Conservation (phyloP, 345 rosid species). For the Laguncularia racemosa region DNA sequence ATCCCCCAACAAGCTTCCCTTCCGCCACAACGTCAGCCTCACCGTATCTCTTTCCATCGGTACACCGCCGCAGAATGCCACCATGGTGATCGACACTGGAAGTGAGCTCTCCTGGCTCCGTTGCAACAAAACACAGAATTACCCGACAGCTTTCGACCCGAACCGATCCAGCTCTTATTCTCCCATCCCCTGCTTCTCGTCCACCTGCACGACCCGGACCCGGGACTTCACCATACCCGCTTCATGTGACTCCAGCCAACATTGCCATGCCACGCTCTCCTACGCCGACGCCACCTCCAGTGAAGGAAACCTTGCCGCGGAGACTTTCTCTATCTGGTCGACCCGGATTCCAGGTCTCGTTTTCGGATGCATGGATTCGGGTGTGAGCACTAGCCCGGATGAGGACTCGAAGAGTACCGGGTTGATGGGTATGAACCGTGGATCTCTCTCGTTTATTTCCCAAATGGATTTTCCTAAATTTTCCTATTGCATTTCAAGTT, state of each 20-base stretch:
- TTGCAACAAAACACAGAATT: constrained; percentile 42
- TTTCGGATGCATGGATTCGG: constrained; percentile 86
- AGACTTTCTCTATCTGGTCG: constrained; percentile 49
- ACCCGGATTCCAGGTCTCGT: constrained; percentile 34
- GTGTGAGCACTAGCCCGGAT: constrained; percentile 55
- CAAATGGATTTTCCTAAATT: constrained; percentile 78
- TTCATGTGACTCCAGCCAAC: constrained; percentile 65
- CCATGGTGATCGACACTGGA: constrained; percentile 91
- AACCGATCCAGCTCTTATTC: constrained; percentile 53
- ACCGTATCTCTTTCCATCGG: constrained; percentile 71
- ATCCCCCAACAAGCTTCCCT: constrained; percentile 63
- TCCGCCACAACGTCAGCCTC: constrained; percentile 76
- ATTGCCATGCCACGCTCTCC: constrained; percentile 71
- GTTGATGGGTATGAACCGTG: constrained; percentile 88
- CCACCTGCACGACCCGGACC: constrained; percentile 60
- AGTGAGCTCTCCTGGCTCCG: constrained; percentile 91
- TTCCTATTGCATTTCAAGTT: constrained; percentile 81
- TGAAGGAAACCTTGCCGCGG: constrained; percentile 80
- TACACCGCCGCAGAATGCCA: constrained; percentile 79
- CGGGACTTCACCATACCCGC: constrained; percentile 72
- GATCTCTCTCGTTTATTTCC: constrained; percentile 71
- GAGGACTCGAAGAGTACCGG: constrained; percentile 71
- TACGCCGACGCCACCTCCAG: constrained; percentile 87
- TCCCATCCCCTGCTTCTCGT: constrained; percentile 58
- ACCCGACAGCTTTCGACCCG: constrained; percentile 47